A percentile compares a stretch with the other conserved stretches of the same genome.
Evolutionary conservation across 257 asterid species (phyloP).

Genomic region (Solanum piurae): DNA sequence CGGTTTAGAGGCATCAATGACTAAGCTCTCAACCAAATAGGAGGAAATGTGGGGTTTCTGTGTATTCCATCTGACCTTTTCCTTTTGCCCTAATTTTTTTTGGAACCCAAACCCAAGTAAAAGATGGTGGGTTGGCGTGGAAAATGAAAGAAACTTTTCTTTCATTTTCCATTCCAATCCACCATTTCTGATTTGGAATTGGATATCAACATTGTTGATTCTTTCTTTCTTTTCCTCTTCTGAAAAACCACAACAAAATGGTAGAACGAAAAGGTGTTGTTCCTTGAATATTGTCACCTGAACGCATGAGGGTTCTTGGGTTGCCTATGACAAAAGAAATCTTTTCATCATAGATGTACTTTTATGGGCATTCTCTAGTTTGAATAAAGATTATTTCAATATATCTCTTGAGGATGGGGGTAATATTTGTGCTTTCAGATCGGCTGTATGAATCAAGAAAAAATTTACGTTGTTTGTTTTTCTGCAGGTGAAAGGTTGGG

Average conservation of each 20-base stretch:
- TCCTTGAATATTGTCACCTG: neutral
- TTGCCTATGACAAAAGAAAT: neutral
- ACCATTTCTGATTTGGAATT: neutral
- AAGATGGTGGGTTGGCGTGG: neutral
- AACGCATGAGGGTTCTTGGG: neutral
- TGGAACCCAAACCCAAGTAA: neutral
- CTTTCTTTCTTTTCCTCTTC: neutral
- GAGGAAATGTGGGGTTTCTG: neutral
- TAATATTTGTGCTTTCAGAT: neutral
- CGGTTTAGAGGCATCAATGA: neutral
- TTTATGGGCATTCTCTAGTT: neutral
- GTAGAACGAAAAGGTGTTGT: neutral
- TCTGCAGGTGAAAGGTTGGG: constrained; percentile 92
- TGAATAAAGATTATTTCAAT: neutral
- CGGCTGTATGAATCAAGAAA: neutral
- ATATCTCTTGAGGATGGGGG: neutral
- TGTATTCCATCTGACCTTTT: neutral
- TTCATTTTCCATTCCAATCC: neutral
- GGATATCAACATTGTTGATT: neutral
- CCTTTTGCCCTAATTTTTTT: neutral
- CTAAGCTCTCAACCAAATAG: neutral
- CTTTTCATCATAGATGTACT: neutral
- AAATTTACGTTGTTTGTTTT: neutral
- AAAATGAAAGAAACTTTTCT: neutral
- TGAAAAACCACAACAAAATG: neutral